Evolutionary conservation across 2,329 filamentous ascomycete genomes (phyloP).

Genomic region (Pseudogymnoascus sp.): DNA sequence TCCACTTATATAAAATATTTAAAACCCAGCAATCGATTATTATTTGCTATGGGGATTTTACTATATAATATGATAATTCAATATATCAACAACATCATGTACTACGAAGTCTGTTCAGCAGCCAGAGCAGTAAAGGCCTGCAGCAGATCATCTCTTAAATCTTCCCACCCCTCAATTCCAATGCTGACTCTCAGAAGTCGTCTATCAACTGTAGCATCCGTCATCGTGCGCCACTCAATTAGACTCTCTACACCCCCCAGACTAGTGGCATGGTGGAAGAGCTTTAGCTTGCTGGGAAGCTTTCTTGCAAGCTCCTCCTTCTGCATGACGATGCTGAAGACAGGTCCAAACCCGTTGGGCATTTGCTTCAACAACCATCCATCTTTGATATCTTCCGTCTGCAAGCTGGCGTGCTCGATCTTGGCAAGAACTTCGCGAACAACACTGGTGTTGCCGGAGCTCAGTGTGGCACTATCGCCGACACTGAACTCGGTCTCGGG

Average conservation of each 20-base stretch:
- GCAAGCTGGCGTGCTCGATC: slow-evolving; percentile 72
- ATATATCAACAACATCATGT: not conserved
- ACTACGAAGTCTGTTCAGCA: not conserved
- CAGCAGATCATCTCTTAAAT: slow-evolving; percentile 67
- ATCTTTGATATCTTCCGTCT: slow-evolving; percentile 49
- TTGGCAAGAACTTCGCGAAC: slow-evolving; percentile 48
- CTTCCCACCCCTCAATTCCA: slow-evolving; percentile 79
- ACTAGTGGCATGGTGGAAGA: slow-evolving; percentile 94
- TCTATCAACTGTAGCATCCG: slow-evolving; percentile 63
- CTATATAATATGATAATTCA: not conserved
- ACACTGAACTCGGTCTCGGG: slow-evolving; percentile 12
- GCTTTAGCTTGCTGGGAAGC: slow-evolving; percentile 66
- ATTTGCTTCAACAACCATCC: slow-evolving; percentile 80
- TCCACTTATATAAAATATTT: not conserved
- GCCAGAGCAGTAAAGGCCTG: slow-evolving; percentile 46
- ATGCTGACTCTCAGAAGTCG: slow-evolving; percentile 72
- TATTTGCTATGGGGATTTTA: not conserved
- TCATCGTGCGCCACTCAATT: slow-evolving; percentile 94
- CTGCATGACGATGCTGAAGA: slow-evolving; percentile 68
- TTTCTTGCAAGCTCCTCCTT: slow-evolving; percentile 50
- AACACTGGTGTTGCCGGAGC: slow-evolving; percentile 29
- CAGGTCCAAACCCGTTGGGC: slow-evolving; percentile 82
- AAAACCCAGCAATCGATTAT: not conserved
- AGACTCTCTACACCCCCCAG: slow-evolving; percentile 89
- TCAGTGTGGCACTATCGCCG: slow-evolving; percentile 18